A percentile compares a stretch with the other conserved stretches of the same genome.
phyloP scores from a whole-genome alignment of 106 monocot genomes.

The Alisma plantagoaquatica region DNA sequence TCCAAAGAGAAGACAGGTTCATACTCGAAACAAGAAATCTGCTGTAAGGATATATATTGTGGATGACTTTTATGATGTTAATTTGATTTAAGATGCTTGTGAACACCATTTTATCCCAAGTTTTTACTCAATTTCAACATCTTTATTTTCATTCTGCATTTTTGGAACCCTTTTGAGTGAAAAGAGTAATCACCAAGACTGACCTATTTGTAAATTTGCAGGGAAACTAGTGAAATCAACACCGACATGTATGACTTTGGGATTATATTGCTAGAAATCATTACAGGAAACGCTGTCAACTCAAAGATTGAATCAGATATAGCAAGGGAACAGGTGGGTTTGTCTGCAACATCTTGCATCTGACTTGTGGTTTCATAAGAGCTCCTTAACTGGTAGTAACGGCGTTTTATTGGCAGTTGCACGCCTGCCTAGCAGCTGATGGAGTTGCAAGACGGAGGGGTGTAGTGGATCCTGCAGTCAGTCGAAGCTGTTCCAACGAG shows the following conservation, averaged over 20 bases:
- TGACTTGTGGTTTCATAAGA: too few species aligned
- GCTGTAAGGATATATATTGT: too few species aligned
- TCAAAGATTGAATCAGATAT: conserved; percentile 32
- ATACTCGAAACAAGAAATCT: too few species aligned
- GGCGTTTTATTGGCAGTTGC: conserved; percentile 28
- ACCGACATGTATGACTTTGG: conserved; percentile 92
- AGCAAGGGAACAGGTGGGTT: conserved; percentile 52
- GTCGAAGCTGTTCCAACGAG: conserved; percentile 40
- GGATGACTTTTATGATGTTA: too few species aligned
- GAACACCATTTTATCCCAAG: too few species aligned
- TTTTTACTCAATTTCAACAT: too few species aligned
- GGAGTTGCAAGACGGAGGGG: conserved; percentile 31
- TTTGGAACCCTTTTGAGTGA: too few species aligned
- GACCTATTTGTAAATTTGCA: too few species aligned
- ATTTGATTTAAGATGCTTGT: too few species aligned
- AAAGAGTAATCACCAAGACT: too few species aligned
- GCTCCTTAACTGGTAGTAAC: background rate
- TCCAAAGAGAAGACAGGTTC: too few species aligned
- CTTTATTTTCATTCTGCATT: too few species aligned
- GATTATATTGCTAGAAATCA: conserved; percentile 76
- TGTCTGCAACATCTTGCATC: background rate
- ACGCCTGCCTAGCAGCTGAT: conserved; percentile 40
- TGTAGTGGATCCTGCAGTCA: conserved; percentile 44
- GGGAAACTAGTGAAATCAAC: conserved; percentile 53
- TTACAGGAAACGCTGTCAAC: conserved; percentile 54